Conservation (phyloP, 2,329 filamentous ascomycete genomes). For the Huntiella abstrusa region DNA sequence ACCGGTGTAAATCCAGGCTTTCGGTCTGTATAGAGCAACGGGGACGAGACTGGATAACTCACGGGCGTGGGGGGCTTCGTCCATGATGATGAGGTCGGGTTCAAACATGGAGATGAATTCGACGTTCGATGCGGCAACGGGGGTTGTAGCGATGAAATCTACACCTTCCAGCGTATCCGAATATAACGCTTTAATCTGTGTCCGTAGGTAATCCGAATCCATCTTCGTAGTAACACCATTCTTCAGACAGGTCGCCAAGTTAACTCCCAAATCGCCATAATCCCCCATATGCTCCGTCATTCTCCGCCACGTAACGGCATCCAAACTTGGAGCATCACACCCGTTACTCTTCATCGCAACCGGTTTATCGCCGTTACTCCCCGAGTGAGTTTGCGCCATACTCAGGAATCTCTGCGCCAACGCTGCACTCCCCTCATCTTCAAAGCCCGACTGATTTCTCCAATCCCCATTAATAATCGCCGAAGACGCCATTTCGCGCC, state of each 20-base stretch:
- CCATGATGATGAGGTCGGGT: conserved; percentile 71
- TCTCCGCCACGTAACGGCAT: too few relatives aligned
- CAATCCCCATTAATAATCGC: conserved; percentile 15
- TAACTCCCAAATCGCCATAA: conserved; percentile 19
- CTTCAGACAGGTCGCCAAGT: conserved; percentile 19
- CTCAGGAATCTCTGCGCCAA: conserved; percentile 19
- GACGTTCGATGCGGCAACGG: conserved; percentile 22
- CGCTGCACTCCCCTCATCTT: conserved; percentile 1
- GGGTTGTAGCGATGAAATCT: conserved; percentile 28
- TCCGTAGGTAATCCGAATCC: conserved; percentile 17
- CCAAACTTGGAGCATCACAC: too few relatives aligned
- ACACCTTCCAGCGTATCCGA: conserved; percentile 20
- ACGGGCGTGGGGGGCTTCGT: conserved; percentile 38
- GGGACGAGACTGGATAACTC: conserved; percentile 28
- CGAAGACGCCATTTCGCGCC: conserved; percentile 19
- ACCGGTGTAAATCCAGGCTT: conserved; percentile 27
- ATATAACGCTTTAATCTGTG: conserved; percentile 21
- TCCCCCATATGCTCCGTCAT: conserved; percentile 14
- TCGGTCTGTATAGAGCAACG: conserved; percentile 23
- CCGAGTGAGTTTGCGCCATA: conserved; percentile 12
- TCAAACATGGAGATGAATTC: conserved; percentile 37
- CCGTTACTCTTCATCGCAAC: neutral
- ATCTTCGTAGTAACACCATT: conserved; percentile 11
- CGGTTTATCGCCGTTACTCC: neutral
- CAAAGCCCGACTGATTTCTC: conserved; percentile 2